Percentiles rank a stretch among this genome's conserved stretches.
These are phyloP conservation scores for Rhexocercosporidium sp. DNA, from an alignment of 2,329 filamentous ascomycete species.

Conservation along the genomic window DNA sequence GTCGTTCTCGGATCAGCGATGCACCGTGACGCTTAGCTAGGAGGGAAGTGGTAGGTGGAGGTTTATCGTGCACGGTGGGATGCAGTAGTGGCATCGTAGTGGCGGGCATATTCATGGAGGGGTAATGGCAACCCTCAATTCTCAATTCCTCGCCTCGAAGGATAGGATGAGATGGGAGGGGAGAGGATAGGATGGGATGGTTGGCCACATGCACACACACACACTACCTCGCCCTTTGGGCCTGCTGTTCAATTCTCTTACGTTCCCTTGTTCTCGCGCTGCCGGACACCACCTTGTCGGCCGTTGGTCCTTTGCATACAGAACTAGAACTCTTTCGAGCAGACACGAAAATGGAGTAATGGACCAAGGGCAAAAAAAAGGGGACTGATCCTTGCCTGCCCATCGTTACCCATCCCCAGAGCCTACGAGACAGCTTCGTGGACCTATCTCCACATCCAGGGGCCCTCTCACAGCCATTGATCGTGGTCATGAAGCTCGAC, in stretches of 20 bases:
- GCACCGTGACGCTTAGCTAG: constrained; percentile 2
- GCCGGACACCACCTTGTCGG: not conserved
- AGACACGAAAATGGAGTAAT: not conserved
- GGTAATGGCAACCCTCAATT: not conserved
- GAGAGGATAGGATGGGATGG: too few relatives aligned
- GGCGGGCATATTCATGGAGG: constrained; percentile 2
- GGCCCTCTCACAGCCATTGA: constrained; percentile 5
- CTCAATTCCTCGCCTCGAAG: too few relatives aligned
- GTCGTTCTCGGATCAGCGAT: constrained; percentile 5
- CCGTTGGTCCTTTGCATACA: constrained; percentile 6
- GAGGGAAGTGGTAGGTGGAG: not conserved
- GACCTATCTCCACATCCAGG: not conserved
- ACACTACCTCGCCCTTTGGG: too few relatives aligned
- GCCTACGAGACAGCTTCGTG: not conserved
- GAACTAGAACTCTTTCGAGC: not conserved
- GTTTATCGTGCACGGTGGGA: constrained; percentile 3
- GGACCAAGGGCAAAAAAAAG: not conserved
- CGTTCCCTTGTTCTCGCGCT: not conserved
- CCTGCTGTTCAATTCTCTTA: not conserved
- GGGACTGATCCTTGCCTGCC: not conserved
- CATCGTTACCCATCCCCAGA: not conserved
- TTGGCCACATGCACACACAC: too few relatives aligned
- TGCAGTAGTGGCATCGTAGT: not conserved
- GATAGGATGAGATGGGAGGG: too few relatives aligned
- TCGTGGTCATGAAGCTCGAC: not conserved